These are phyloP conservation scores for Trypanosoma mega DNA, from an alignment of 208 protist genomes.

Conservation along the genomic window DNA sequence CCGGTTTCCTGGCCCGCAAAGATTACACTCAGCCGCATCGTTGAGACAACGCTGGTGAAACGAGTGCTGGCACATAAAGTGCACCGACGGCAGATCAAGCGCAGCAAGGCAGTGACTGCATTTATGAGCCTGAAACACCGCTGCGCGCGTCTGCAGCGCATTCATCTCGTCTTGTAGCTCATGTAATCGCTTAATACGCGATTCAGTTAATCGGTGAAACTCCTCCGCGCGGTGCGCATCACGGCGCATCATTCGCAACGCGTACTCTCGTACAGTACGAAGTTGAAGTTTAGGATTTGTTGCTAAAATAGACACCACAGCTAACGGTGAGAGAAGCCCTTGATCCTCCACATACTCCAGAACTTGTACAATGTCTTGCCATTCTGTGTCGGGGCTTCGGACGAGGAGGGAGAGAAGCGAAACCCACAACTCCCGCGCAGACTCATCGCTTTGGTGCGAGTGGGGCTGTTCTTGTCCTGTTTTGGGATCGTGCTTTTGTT, in stretches of 20 bases:
- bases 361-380: constrained; percentile 48
- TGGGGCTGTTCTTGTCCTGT: not conserved
- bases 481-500: constrained; percentile 32
- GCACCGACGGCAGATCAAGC: constrained; percentile 93
- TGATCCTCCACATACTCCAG: constrained; percentile 81
- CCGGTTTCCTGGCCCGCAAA: constrained; percentile 37
- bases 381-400: constrained; percentile 28
- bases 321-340: constrained; percentile 89
- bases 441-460: not conserved
- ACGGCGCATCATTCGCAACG: constrained; percentile 53
- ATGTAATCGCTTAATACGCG: constrained; percentile 39
- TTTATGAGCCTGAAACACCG: constrained; percentile 83
- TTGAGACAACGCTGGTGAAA: constrained; percentile 92
- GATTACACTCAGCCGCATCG: constrained; percentile 55
- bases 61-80: constrained; percentile 94
- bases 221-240: constrained; percentile 30
- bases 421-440: constrained; percentile 77
- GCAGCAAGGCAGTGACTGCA: constrained; percentile 79
- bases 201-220: constrained; percentile 5
- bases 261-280: constrained; percentile 85
- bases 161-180: constrained; percentile 69
- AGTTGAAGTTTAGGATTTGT: constrained; percentile 54
- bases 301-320: constrained; percentile 90
- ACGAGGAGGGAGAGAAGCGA: constrained; percentile 88
- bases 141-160: constrained; percentile 61